phyloP scores from a whole-genome alignment of 352 stramenopile genomes.

The Peronosclerospora sorghi region DNA sequence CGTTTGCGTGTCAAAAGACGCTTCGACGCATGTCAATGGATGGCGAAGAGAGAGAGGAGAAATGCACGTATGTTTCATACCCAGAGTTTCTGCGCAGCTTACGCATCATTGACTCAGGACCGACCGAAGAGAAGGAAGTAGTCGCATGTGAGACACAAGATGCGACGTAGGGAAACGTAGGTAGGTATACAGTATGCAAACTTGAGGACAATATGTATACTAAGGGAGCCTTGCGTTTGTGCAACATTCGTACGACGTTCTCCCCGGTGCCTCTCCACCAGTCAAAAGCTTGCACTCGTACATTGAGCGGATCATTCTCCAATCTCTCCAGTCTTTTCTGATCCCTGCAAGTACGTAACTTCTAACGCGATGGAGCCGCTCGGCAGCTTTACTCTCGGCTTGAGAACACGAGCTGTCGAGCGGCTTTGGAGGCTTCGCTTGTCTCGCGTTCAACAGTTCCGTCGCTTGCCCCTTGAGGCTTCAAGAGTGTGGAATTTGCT shows the following conservation, averaged over 20 bases:
- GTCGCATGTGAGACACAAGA: not conserved
- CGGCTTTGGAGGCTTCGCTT: conserved; percentile 53
- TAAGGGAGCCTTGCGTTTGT: not conserved
- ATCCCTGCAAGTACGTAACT: conserved; percentile 27
- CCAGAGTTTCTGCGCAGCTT: conserved; percentile 62
- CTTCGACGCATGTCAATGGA: conserved; percentile 16
- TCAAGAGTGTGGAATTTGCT: conserved; percentile 11
- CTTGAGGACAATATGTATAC: not conserved
- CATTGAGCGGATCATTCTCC: conserved; percentile 12
- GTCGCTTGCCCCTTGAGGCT: conserved; percentile 5
- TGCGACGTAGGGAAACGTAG: not conserved
- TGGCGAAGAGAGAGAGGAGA: conserved; percentile 19
- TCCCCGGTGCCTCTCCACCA: not conserved
- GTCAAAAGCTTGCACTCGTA: not conserved
- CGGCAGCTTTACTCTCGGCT: too few species aligned
- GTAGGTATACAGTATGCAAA: not conserved
- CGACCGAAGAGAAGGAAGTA: conserved; percentile 8
- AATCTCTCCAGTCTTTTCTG: conserved; percentile 30
- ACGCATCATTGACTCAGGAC: conserved; percentile 42
- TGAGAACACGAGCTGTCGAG: conserved; percentile 27
- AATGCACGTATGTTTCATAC: conserved; percentile 42
- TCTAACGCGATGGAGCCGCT: conserved; percentile 20
- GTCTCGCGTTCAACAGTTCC: conserved; percentile 3
- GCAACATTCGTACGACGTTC: conserved; percentile 2
- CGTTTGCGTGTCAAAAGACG: conserved; percentile 32